Conservation (phyloP, 1,284 basidiomycete species). For the Marasmius oreades region DNA sequence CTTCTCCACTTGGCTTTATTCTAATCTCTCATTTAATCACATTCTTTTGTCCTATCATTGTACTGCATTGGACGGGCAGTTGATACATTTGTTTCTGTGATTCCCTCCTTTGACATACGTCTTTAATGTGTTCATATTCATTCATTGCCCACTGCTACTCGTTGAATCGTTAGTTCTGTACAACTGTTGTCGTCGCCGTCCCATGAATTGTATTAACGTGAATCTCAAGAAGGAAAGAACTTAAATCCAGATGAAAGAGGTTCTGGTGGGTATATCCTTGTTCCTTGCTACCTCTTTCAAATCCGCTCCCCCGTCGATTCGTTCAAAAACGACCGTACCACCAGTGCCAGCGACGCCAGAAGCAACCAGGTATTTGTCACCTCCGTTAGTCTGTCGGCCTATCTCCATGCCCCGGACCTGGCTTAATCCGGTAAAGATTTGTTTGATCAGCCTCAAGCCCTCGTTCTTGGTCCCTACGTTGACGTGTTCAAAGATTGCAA, state of each 20-base stretch:
- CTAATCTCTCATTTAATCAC: not conserved
- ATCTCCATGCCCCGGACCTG: constrained; percentile 50
- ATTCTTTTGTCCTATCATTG: not conserved
- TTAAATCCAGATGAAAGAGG: constrained; percentile 46
- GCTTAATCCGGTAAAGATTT: constrained; percentile 48
- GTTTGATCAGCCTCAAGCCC: constrained; percentile 37
- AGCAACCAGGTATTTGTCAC: constrained; percentile 41
- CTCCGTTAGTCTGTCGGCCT: constrained; percentile 34
- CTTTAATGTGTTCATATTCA: not conserved
- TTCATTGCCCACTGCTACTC: not conserved
- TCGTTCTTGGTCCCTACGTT: constrained; percentile 18
- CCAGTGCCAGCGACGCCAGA: constrained; percentile 41
- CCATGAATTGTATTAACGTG: not conserved
- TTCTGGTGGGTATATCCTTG: constrained; percentile 33
- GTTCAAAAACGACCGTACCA: constrained; percentile 49
- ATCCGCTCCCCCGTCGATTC: constrained; percentile 42
- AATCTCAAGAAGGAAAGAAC: not conserved
- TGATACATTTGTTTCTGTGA: not conserved
- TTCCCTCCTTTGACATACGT: not conserved
- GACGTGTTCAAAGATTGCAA: constrained; percentile 47
- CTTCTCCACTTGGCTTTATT: not conserved
- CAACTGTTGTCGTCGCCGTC: not conserved
- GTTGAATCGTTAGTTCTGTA: not conserved
- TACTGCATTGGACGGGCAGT: not conserved
- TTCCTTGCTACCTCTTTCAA: constrained; percentile 39